Evolutionary conservation across 441 rosid species (phyloP).

Genomic region (Aleurites moluccanus): DNA sequence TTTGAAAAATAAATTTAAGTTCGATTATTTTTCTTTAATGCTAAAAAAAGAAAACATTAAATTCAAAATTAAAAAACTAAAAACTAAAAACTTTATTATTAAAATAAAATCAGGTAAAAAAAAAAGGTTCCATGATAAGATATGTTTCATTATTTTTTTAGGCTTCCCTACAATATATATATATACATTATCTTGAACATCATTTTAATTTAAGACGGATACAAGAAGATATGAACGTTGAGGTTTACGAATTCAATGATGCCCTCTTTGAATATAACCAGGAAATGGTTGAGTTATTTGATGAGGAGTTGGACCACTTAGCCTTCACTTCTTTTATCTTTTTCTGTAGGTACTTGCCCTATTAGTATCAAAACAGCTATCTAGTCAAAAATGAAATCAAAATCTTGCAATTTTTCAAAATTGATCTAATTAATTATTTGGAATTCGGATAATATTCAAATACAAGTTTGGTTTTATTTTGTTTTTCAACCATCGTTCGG

Average conservation of each 20-base stretch:
- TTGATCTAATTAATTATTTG: constrained; percentile 11
- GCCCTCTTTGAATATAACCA: constrained; percentile 19
- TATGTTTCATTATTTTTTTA: too few species aligned
- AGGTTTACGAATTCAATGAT: constrained; percentile 27
- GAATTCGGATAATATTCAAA: neutral
- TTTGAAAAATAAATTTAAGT: too few species aligned
- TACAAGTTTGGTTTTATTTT: neutral
- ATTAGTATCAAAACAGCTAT: too few species aligned
- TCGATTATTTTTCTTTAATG: too few species aligned
- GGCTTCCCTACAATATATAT: too few species aligned
- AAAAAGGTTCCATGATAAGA: too few species aligned
- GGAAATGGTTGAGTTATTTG: constrained; percentile 25
- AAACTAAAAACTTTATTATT: too few species aligned
- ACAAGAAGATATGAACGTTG: neutral
- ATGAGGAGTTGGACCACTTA: constrained; percentile 39
- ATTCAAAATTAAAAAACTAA: too few species aligned
- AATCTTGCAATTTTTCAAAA: constrained; percentile 17
- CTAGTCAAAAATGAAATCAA: constrained; percentile 60
- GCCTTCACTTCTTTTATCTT: constrained; percentile 21
- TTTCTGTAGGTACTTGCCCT: constrained; percentile 19
- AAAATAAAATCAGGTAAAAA: too few species aligned
- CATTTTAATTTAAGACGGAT: too few species aligned
- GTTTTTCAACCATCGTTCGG: neutral
- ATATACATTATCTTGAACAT: too few species aligned
- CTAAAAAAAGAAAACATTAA: too few species aligned